Conservation (phyloP, 331 rosid species). For the Erythrophleum ivorense region DNA sequence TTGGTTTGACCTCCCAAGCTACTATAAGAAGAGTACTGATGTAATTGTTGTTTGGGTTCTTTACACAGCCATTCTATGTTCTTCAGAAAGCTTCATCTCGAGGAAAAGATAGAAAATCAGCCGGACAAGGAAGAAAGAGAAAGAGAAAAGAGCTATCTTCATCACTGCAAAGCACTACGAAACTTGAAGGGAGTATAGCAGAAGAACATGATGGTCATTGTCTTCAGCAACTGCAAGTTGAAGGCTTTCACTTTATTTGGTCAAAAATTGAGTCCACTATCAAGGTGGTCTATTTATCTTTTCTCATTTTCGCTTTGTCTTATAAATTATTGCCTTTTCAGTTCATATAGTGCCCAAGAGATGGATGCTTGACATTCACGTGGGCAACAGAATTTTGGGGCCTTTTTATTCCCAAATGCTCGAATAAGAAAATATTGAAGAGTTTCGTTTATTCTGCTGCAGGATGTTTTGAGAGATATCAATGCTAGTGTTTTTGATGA, state of each 20-base stretch:
- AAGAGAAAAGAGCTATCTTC: slow-evolving; percentile 61
- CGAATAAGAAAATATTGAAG: slow-evolving; percentile 26
- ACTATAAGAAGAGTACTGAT: slow-evolving; percentile 23
- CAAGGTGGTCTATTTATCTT: slow-evolving; percentile 51
- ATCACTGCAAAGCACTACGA: slow-evolving; percentile 41
- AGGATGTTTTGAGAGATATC: slow-evolving; percentile 71
- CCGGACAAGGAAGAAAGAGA: slow-evolving; percentile 46
- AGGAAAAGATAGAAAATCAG: slow-evolving; percentile 47
- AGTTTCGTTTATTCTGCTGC: slow-evolving; percentile 28
- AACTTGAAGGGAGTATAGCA: slow-evolving; percentile 40
- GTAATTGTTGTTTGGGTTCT: slow-evolving; percentile 25
- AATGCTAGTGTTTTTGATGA: slow-evolving; percentile 62
- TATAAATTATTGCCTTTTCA: slow-evolving; percentile 19
- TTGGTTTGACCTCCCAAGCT: slow-evolving; percentile 30
- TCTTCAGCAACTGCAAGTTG: slow-evolving; percentile 49
- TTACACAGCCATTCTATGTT: slow-evolving; percentile 69
- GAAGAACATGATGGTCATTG: slow-evolving; percentile 42
- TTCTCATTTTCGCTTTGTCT: neutral
- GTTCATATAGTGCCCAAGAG: neutral
- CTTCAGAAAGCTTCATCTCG: slow-evolving; percentile 68
- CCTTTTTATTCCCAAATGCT: slow-evolving; percentile 17
- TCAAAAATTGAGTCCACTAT: slow-evolving; percentile 71
- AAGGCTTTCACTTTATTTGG: slow-evolving; percentile 71
- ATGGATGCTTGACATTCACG: neutral
- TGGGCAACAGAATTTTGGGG: slow-evolving; percentile 14